Percentiles rank a stretch among this genome's conserved stretches.
Evolutionary conservation across 2,329 filamentous ascomycete species (phyloP).

Genomic region (Colletotrichum noveboracense): DNA sequence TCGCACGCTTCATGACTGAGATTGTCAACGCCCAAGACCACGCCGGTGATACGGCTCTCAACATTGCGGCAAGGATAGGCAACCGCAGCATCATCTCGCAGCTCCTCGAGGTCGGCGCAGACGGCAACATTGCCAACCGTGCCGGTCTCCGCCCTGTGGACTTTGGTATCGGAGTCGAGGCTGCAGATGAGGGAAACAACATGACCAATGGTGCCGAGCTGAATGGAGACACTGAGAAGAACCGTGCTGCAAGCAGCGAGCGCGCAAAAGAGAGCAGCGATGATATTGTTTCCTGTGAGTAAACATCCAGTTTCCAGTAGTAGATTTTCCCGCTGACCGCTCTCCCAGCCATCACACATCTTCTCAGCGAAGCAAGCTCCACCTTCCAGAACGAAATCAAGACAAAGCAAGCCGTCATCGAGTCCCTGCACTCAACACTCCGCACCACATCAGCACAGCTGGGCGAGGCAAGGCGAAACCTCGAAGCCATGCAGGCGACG

Average conservation of each 20-base stretch:
- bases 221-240: constrained; percentile 52
- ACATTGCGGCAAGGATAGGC: constrained; percentile 90
- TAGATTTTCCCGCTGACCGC: not conserved
- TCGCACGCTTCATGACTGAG: constrained; percentile 94
- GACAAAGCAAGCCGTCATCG: constrained; percentile 82
- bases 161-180: constrained; percentile 85
- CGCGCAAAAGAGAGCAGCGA: constrained; percentile 75
- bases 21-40: constrained; percentile 97
- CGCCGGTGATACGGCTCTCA: constrained; percentile 91
- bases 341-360: constrained; percentile 75
- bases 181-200: constrained; percentile 37
- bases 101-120: constrained; percentile 90
- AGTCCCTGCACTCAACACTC: constrained; percentile 80
- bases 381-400: constrained; percentile 83
- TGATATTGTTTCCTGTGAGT: constrained; percentile 80
- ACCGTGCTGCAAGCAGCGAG: constrained; percentile 50
- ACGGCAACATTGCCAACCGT: constrained; percentile 89
- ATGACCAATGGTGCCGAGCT: not conserved
- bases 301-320: not conserved
- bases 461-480: constrained; percentile 74
- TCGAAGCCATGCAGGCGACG: constrained; percentile 74
- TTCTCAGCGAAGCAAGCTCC: constrained; percentile 78
- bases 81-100: constrained; percentile 97
- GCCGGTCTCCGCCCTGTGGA: constrained; percentile 90
- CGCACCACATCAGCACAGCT: constrained; percentile 81